phyloP scores from a whole-genome alignment of 306 rosid species.

The Leucaena leucocephala region DNA sequence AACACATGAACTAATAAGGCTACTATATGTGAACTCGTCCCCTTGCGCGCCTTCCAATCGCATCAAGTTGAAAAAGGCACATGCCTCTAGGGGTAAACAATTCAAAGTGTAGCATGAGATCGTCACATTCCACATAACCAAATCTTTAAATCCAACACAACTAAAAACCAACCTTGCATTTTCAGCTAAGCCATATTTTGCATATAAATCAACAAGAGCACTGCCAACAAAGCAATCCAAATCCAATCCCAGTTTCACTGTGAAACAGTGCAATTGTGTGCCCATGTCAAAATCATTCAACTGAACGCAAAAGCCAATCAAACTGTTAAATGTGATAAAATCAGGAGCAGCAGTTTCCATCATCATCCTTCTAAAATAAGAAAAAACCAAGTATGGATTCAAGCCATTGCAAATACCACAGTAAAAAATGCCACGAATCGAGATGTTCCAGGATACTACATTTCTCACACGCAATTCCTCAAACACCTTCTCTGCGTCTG shows the following conservation, averaged over 20 bases:
- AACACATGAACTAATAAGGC: slow-evolving; percentile 53
- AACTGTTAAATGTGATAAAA: slow-evolving; percentile 53
- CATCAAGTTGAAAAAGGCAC: slow-evolving; percentile 54
- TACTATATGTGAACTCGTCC: slow-evolving; percentile 73
- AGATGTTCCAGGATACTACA: slow-evolving; percentile 70
- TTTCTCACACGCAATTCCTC: slow-evolving; percentile 71
- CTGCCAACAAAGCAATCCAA: slow-evolving; percentile 65
- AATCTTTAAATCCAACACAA: slow-evolving; percentile 46
- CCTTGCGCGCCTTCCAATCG: slow-evolving; percentile 47
- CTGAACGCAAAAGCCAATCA: slow-evolving; percentile 57
- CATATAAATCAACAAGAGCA: slow-evolving; percentile 61
- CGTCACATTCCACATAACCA: slow-evolving; percentile 86
- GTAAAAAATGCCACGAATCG: slow-evolving; percentile 56
- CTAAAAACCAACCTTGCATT: slow-evolving; percentile 61
- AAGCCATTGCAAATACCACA: slow-evolving; percentile 24
- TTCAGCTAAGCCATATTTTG: slow-evolving; percentile 58
- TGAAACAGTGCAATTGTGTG: slow-evolving; percentile 64
- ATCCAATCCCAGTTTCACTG: slow-evolving; percentile 57
- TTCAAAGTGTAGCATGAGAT: slow-evolving; percentile 61
- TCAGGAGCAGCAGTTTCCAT: slow-evolving; percentile 57
- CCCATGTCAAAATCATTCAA: slow-evolving; percentile 53
- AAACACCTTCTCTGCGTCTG: slow-evolving; percentile 57
- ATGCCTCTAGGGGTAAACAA: slow-evolving; percentile 49
- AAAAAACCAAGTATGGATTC: slow-evolving; percentile 37
- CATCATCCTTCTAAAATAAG: slow-evolving; percentile 65